Evolutionary conservation across 306 rosid species (phyloP).

Genomic region (Pyrus bretschneideri): DNA sequence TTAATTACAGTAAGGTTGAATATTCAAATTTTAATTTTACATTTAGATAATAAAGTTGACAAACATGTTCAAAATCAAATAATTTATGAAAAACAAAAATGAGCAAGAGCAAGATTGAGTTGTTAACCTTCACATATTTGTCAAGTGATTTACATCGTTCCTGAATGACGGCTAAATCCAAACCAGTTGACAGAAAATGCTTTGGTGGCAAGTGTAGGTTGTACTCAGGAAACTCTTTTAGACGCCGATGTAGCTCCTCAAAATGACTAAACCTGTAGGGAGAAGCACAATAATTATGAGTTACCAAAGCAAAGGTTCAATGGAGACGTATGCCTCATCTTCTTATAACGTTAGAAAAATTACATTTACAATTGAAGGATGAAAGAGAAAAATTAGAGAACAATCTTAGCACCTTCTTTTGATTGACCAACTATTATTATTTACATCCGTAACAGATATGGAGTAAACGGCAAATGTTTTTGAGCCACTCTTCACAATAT

Average conservation of each 20-base stretch:
- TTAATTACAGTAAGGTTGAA: not conserved
- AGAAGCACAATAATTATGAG: conserved; percentile 5
- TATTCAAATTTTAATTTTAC: not conserved
- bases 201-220: conserved; percentile 94
- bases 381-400: conserved; percentile 14
- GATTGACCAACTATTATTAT: conserved; percentile 91
- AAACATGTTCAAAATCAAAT: not conserved
- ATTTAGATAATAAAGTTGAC: not conserved
- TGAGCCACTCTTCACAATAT: conserved; percentile 91
- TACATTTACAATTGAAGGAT: not conserved
- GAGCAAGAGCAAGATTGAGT: not conserved
- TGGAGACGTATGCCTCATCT: not conserved
- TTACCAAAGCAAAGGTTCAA: conserved; percentile 4
- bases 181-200: conserved; percentile 92
- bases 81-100: not conserved
- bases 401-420: conserved; percentile 73
- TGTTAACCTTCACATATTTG: conserved; percentile 73
- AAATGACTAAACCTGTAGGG: conserved; percentile 85
- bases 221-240: conserved; percentile 88
- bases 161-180: conserved; percentile 73
- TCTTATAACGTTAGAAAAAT: conserved; percentile 1
- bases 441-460: conserved; percentile 77
- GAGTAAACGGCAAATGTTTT: conserved; percentile 94
- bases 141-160: conserved; percentile 86
- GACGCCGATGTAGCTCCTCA: conserved; percentile 95